Base-by-base conservation (phyloP, 352 stramenopile genomes). In the Phytophthora fragariaefolia region DNA sequence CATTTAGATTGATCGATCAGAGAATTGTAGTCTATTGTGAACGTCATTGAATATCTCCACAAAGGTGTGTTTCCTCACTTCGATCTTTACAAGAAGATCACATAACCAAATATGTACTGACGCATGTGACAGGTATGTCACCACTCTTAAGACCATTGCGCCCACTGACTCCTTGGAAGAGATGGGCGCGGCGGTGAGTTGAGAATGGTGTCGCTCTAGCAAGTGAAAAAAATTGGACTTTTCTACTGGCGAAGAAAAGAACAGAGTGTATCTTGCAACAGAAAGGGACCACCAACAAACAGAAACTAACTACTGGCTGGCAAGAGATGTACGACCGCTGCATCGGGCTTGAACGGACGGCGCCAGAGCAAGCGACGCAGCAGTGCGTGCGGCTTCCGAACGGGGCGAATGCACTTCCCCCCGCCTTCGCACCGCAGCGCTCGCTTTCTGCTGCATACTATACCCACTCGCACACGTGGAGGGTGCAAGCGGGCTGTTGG, bases 171-270 rank as follows among this genome's bases (percentile, higher is more conserved):
- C 71, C 18, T 78, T 79, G 58, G 66, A 76, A 65, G 71, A 75
- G 71, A 83, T 74, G 71, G 76, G 51, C 74, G 54, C 70, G 68
- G 71, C 79, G 82, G 85, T 93, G 85, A 93, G 85, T 79, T 93
- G 75, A 83, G 64, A 85, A 76, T 82, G 74, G 66, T 45, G 28
- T 83, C 43, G 12, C 46, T 91, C 64, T 91, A 45, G 85, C 82
- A 91, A 91, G 79, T 83, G 80, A 90, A 90, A 92, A 91, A 93
- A 93, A 93, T 90, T 93, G 81, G 82, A 91, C 76, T 82, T 89
- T 72, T 89, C 85, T 86, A 93, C 73, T 53, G 63, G 26, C 42
- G 55, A 88, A 86, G 83, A 82, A 83, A 87, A 88, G 83, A 86
- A 93, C 85, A 93, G 85, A 93, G 85, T 93, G 85, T 93, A 73